Conservation (phyloP, 352 stramenopile genomes). For the Phytophthora europaea region DNA sequence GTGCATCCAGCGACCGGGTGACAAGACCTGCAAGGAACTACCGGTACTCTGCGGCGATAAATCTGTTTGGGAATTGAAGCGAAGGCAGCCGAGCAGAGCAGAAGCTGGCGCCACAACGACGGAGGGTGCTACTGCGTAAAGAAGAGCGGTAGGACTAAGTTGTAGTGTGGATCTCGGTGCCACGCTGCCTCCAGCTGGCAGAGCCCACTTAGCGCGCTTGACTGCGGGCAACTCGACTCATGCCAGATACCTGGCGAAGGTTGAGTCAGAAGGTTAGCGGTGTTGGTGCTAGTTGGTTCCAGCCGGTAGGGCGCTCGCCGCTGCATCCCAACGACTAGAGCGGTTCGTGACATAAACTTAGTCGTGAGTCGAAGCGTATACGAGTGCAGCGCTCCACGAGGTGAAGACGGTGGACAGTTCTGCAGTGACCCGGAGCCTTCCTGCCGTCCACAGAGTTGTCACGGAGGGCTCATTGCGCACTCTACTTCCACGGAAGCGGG, state of each 20-base stretch:
- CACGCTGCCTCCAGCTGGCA: not conserved
- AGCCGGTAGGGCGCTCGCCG: no score
- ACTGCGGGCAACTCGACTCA: not conserved
- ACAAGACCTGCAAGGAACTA: not conserved
- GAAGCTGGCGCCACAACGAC: not conserved
- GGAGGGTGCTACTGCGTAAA: not conserved
- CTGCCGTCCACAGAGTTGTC: no score
- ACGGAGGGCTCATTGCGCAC: no score
- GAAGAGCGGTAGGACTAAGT: not conserved
- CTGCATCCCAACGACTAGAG: no score
- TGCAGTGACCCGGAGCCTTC: no score
- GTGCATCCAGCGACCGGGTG: not conserved
- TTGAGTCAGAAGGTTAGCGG: not conserved
- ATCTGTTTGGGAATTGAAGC: not conserved
- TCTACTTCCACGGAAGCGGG: no score
- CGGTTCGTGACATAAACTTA: no score
- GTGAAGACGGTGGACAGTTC: no score
- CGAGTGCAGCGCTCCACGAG: no score
- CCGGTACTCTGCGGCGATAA: not conserved
- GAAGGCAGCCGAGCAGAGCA: slow-evolving; percentile 11
- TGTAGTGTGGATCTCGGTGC: not conserved
- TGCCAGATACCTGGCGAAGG: not conserved
- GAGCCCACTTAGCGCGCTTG: not conserved
- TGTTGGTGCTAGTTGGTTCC: not conserved
- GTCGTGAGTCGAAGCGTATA: no score